Evolutionary conservation across 2,329 filamentous ascomycete species (phyloP), one percentile per base, ranked within the genome.

Genomic region (Aureobasidium sp.): DNA sequence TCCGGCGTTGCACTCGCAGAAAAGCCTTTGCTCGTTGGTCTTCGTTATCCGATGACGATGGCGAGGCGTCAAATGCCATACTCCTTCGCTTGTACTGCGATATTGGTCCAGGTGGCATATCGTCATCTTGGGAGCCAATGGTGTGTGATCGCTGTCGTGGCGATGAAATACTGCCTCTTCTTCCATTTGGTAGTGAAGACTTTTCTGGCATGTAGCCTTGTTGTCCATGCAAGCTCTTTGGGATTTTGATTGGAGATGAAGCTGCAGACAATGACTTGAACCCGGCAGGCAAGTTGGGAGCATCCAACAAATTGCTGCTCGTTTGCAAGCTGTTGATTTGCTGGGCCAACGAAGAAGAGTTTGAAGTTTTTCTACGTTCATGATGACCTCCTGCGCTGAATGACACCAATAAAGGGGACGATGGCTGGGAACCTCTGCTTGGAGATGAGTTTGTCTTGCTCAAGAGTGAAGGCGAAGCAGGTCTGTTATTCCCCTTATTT

Each of bases 1-100:
- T 86, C 11, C 93, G 87, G 39, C 93, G 84, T 72, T 99, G 94
- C 4, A 99, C 93, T 57, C 95, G 90, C 47, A 99, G 82, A 12
- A 97, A 80, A 53, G 89, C 91, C 72, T 92, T 96, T 8, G 92
- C 89, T 69, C 95, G 90, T 48, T 93, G 89, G 55, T 95, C 91
- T 75, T 99, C 94, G 64, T 96, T 99, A 71, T 99, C 94, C 0
- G 94, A 99, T 0, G 93, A 97, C 0, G 94, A 97, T 3, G 94
- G 94, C 2, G 94, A 99, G 76, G 97, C 89, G 72, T 97, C 93
- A 68, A 97, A 91, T 2, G 97, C 88, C 70, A 97, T 94, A 72
- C 93, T 97, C 68, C 91, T 85, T 42, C 94, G 87, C 73, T 97
- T 97, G 69, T 92, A 87, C 34, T 76, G 78, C 14, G 80, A 76